Evolutionary conservation across 2,329 filamentous ascomycete genomes (phyloP), one percentile per base, ranked within the genome.

Genomic region (Grosmannia penicillata): DNA sequence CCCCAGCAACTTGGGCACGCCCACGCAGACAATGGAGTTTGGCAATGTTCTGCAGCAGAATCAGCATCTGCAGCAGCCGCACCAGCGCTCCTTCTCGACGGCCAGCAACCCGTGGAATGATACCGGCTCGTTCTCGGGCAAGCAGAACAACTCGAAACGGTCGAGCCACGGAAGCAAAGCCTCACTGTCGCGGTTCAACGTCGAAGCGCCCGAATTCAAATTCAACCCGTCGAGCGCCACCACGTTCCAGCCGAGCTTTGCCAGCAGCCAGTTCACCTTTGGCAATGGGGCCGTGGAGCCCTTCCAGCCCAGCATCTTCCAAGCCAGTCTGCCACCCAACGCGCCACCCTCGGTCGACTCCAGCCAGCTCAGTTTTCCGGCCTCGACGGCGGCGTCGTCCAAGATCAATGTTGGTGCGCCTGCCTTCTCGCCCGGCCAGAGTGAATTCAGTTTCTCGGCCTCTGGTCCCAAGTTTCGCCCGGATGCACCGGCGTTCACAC

Each of bases 141-240:
- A 56, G 47, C 50, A 53, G 21, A 48, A 54, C 21, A 50, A 56
- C 18, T 53, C 60, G 23, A 59, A 62, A 31, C 61, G 58, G 14
- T 59, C 65, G 10, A 72, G 70, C 45, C 81, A 86, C 51, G 68
- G 65, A 15, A 79, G 77, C 52, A 83, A 80, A 49, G 65, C 76
- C 4, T 87, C 75, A 1, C 57, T 78, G 31, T 84, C 85, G 1
- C 87, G 78, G 48, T 70, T 96, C 48, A 96, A 96, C 50, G 86
- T 93, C 23, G 75, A 80, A 45, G 89, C 89, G 0, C 82, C 86
- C 33, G 84, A 91, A 51, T 95, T 95, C 65, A 84, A 79, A 49
- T 89, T 89, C 57, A 72, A 74, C 44, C 71, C 70, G 4, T 55
- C 59, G 3, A 69, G 55, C 49, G 59, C 49, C 61, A 65, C 27